Base-by-base conservation (phyloP, 768 basidiomycete species). In the Suillus sp. region DNA sequence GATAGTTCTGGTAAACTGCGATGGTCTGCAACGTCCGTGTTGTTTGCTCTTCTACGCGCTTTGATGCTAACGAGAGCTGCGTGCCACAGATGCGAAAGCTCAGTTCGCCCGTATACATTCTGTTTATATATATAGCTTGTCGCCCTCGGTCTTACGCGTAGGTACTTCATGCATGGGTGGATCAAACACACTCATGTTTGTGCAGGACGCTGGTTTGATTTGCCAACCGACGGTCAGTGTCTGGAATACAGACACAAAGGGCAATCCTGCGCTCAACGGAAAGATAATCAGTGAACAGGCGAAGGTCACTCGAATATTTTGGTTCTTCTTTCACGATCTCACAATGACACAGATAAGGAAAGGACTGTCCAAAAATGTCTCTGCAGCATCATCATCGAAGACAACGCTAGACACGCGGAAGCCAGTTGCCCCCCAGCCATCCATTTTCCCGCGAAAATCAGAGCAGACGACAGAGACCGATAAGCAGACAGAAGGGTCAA, bases 81-180 rank as follows among this genome's bases (percentile, higher is more conserved):
- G 3, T 34, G 14, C 32, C 42, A 62, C 65, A 91, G 92, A 69
- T 61, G 79, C 83, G 0, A 87, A 83, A 71, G 72, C 78, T 4
- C 79, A 81, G 57, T 92, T 88, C 67, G 67, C 71, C 0, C 80
- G 78, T 30, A 67, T 91, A n/a, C 70, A 80, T 65, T 83, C 83
- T 1, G 77, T 87, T 16, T 85, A 90, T 67, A 75, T 94, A 10
- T 93, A 94, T 72, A 86, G 89, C 69, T 70, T 94, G 35, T 86
- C 91, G 0, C 87, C 91, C 1, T 83, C 86, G 1, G 82, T 80
- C 4, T 71, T 93, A 43, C 80, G 78, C 30, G 90, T 87, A 71
- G 60, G 87, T 78, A 51, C 43, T 1, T 14, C 37, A 37, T 13
- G 32, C 34, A 40, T 59, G 16, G n/a, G 10, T 8, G 2, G 16